Percentiles rank a stretch among this genome's conserved stretches.
phyloP scores from a whole-genome alignment of 1,284 basidiomycete genomes.

The Cutaneotrichosporon sp. region DNA sequence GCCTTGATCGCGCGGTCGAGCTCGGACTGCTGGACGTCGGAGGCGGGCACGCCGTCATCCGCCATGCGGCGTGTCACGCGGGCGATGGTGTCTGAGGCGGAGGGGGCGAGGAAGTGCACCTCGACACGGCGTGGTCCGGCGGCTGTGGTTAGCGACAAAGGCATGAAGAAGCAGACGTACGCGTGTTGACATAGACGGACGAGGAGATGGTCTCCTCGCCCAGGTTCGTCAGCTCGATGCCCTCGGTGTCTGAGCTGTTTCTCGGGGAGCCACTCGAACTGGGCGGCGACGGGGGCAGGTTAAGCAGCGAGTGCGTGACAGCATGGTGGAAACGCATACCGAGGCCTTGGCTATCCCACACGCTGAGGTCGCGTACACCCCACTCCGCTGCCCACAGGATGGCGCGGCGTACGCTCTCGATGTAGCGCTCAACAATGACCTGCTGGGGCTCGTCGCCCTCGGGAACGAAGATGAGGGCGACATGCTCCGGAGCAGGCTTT shows the following conservation, averaged over 20 bases:
- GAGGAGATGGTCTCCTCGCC: slow-evolving; percentile 13
- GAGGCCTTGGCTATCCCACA: slow-evolving; percentile 26
- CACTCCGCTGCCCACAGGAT: slow-evolving; percentile 31
- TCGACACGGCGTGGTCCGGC: slow-evolving; percentile 13
- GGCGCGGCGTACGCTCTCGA: slow-evolving; percentile 26
- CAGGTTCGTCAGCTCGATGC: neutral
- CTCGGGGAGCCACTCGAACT: neutral
- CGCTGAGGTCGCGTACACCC: slow-evolving; percentile 30
- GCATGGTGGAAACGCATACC: slow-evolving; percentile 10
- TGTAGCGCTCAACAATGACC: slow-evolving; percentile 11
- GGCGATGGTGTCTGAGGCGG: slow-evolving; percentile 11
- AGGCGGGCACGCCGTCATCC: slow-evolving; percentile 4
- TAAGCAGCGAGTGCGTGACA: slow-evolving; percentile 10
- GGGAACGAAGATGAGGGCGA: slow-evolving; percentile 22
- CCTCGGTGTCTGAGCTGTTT: neutral
- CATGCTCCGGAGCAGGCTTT: slow-evolving; percentile 17
- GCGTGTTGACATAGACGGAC: slow-evolving; percentile 13
- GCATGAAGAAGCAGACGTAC: neutral
- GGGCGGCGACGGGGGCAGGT: slow-evolving; percentile 19
- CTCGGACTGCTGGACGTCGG: slow-evolving; percentile 9
- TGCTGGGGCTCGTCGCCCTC: slow-evolving; percentile 3
- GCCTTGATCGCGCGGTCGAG: slow-evolving; percentile 19
- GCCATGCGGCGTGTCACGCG: slow-evolving; percentile 15
- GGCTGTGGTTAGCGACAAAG: neutral
- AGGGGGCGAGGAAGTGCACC: slow-evolving; percentile 18